phyloP scores from a whole-genome alignment of 441 rosid genomes.

The Populus hybrid region DNA sequence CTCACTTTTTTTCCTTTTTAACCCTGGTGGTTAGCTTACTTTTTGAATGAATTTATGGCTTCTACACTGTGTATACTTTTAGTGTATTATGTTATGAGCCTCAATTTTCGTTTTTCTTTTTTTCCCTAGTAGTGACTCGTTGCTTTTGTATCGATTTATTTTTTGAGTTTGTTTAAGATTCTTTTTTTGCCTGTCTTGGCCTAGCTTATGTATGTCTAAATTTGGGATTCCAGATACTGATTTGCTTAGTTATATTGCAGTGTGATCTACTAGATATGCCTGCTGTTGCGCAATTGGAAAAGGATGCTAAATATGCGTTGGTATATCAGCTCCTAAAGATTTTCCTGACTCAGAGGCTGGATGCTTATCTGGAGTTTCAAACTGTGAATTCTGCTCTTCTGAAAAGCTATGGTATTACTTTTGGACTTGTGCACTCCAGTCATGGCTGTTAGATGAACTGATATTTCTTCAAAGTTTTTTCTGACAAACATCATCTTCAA shows the following conservation, averaged over 20 bases:
- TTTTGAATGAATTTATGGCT: background rate
- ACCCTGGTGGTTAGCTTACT: background rate
- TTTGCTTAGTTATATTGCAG: conserved; percentile 43
- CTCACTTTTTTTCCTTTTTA: too few species aligned
- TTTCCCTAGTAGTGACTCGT: background rate
- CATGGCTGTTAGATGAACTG: background rate
- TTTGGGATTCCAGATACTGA: conserved; percentile 10
- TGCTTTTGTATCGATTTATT: background rate
- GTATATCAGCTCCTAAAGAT: conserved; percentile 84
- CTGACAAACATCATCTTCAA: background rate
- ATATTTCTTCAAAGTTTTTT: background rate
- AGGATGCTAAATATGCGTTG: conserved; percentile 62
- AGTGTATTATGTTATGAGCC: background rate
- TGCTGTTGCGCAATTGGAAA: conserved; percentile 82
- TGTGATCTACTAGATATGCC: conserved; percentile 91
- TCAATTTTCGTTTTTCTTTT: background rate
- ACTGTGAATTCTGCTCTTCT: conserved; percentile 62
- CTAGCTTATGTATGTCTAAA: background rate
- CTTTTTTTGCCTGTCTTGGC: background rate
- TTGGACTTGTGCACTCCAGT: background rate
- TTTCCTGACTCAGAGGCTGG: conserved; percentile 76
- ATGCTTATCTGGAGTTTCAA: conserved; percentile 75
- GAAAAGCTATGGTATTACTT: conserved; percentile 62
- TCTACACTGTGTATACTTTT: background rate
- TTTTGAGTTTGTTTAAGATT: background rate